phyloP scores from a whole-genome alignment of 371 early-diverging fungal species.

The Mortierella sp. region DNA sequence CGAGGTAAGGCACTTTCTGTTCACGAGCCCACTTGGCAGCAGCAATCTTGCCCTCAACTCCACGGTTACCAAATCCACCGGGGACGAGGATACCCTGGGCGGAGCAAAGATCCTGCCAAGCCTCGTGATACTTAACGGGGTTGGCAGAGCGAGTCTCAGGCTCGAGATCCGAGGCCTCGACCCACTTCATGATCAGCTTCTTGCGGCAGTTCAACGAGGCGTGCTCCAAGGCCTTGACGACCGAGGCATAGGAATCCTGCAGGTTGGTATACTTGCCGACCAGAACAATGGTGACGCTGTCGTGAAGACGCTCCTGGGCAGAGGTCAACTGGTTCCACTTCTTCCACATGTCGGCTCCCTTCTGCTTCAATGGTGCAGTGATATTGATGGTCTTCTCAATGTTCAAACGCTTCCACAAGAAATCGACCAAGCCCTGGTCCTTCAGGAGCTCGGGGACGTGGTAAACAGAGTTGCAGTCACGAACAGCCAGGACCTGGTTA shows the following conservation, averaged over 20 bases:
- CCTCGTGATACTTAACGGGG: slow-evolving; percentile 93
- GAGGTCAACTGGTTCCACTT: slow-evolving; percentile 90
- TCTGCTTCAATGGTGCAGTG: slow-evolving; percentile 62
- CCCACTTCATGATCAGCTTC: slow-evolving; percentile 91
- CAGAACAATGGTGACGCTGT: slow-evolving; percentile 91
- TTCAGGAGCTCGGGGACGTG: slow-evolving; percentile 95
- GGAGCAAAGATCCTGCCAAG: slow-evolving; percentile 90
- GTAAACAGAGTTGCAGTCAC: slow-evolving; percentile 96
- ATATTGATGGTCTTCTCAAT: slow-evolving; percentile 68
- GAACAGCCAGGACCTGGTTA: slow-evolving; percentile 92
- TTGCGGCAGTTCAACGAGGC: slow-evolving; percentile 87
- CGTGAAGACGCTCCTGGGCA: slow-evolving; percentile 82
- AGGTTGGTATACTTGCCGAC: slow-evolving; percentile 98
- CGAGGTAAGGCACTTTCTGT: slow-evolving; percentile 97
- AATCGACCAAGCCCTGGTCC: slow-evolving; percentile 86
- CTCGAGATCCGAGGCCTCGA: slow-evolving; percentile 95
- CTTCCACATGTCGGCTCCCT: slow-evolving; percentile 74
- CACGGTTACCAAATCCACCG: slow-evolving; percentile 99
- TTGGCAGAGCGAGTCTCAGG: slow-evolving; percentile 72
- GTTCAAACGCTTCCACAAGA: slow-evolving; percentile 85
- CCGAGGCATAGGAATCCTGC: slow-evolving; percentile 97
- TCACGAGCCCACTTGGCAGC: slow-evolving; percentile 99
- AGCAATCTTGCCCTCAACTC: slow-evolving; percentile 96
- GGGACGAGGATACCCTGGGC: slow-evolving; percentile 98
- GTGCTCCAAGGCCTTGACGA: slow-evolving; percentile 96